Base-by-base conservation (phyloP, 1,284 basidiomycete genomes). In the Thelephora terrestris region DNA sequence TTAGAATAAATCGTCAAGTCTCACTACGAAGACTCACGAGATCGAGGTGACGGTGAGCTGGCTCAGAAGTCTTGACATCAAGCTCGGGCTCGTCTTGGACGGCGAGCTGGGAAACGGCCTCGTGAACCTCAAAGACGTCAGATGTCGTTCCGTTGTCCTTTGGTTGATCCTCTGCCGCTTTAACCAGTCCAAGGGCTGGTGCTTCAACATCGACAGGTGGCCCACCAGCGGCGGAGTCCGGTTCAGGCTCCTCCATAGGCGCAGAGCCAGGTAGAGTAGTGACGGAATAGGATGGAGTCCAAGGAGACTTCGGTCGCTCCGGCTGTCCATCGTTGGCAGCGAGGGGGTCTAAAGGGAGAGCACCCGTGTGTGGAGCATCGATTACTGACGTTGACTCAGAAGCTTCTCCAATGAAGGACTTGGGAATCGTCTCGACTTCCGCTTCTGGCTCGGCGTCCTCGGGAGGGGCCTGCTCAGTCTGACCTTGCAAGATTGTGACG, bases 401-500 rank as follows among this genome's bases (percentile, higher is more conserved):
- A 44, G 16, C 18, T 44, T 44, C 43, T 16, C 20, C 43, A 21
- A 16, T 17, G 43, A 44, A 20, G n/a, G 20, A 6, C 24, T 44
- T 20, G 21, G 27, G n/a, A 44, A n/a, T 9, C n/a, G n/a, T 6
- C n/a, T 7, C 18, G 20, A 46, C 18, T 17, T 21, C 18, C 17
- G 27, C 29, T 42, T 47, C 10, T 47, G 27, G 27, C 21, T 47
- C 16, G 14, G 23, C 4, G 12, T 20, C 25, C 6, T 47, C n/a
- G n/a, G 12, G n/a, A 14, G 20, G 39, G 12, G 39, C 48, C 25
- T 51, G 46, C 17, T 56, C 52, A 37, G 51, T 59, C 17, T 52
- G 46, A 14, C 58, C 61, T 46, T 59, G 57, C 12, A 50, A 53
- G 23, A 10, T 40, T 14, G 51, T 57, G 7, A 62, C 59, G 7